phyloP scores from a whole-genome alignment of 2,329 filamentous ascomycete species.

The Ceratocystis cubensis region DNA sequence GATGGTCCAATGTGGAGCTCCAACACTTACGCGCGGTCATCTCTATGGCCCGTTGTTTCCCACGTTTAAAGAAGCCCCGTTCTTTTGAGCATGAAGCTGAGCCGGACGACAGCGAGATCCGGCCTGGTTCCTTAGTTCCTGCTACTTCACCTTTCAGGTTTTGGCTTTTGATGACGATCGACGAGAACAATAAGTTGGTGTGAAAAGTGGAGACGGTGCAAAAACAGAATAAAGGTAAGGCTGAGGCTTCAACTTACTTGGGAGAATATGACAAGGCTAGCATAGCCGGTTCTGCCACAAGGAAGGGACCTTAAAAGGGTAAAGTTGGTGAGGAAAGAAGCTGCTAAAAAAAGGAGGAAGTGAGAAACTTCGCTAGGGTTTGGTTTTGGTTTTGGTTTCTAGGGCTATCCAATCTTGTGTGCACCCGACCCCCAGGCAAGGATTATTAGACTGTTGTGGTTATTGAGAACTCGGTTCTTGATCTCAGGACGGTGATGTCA shows the following conservation, averaged over 20 bases:
- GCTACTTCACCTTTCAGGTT: background rate
- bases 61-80: background rate
- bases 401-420: no score
- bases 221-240: background rate
- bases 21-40: background rate
- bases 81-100: background rate
- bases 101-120: background rate
- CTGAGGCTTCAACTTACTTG: background rate
- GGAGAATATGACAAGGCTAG: background rate
- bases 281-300: background rate
- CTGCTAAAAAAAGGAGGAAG: background rate
- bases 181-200: background rate
- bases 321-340: background rate
- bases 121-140: background rate
- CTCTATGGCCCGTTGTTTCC: background rate
- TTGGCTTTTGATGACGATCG: conserved; percentile 2
- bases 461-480: no score
- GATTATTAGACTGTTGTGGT: no score
- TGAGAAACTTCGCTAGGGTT: background rate
- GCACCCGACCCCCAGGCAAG: no score
- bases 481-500: no score
- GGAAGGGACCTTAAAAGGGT: no score
- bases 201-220: background rate
- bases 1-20: background rate
- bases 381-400: background rate